phyloP scores from a whole-genome alignment of 768 basidiomycete genomes.

The Tylopilus sp. region DNA sequence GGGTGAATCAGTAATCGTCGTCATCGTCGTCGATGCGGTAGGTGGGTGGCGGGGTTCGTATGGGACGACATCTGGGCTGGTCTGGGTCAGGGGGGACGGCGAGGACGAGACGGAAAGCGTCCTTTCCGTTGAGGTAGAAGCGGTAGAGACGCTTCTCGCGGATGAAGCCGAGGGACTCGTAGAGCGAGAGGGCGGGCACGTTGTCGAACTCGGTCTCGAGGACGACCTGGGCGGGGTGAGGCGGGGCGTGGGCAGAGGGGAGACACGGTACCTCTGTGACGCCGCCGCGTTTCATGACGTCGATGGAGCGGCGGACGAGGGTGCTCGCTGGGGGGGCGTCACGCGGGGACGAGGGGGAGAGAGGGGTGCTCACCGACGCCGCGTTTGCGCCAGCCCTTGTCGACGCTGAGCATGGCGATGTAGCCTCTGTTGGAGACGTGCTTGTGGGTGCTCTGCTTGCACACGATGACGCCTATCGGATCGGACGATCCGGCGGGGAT shows the following conservation, averaged over 20 bases:
- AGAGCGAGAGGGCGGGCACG: constrained; percentile 78
- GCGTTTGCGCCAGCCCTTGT: constrained; percentile 77
- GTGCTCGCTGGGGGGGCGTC: constrained; percentile 58
- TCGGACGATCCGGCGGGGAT: constrained; percentile 32
- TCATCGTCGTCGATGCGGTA: constrained; percentile 27
- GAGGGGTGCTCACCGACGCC: constrained; percentile 74
- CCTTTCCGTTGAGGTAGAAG: constrained; percentile 97
- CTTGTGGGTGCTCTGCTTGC: constrained; percentile 91
- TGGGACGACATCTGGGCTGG: constrained; percentile 13
- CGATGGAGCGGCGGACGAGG: constrained; percentile 79
- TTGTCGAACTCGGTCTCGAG: constrained; percentile 98
- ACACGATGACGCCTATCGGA: constrained; percentile 91
- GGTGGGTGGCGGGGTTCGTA: constrained; percentile 14
- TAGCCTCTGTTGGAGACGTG: constrained; percentile 82
- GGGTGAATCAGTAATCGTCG: constrained; percentile 20
- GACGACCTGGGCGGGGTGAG: constrained; percentile 55
- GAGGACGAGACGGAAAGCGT: constrained; percentile 84
- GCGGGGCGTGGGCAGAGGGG: not conserved
- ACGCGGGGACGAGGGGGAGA: not conserved
- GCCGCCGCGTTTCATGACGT: constrained; percentile 76
- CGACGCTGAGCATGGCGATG: constrained; percentile 96
- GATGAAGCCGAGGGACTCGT: constrained; percentile 91
- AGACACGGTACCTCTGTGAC: constrained; percentile 73
- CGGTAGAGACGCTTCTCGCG: constrained; percentile 91
- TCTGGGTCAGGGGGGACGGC: constrained; percentile 44